phyloP scores from a whole-genome alignment of 768 basidiomycete species.

The Gloeostereum incarnatum region DNA sequence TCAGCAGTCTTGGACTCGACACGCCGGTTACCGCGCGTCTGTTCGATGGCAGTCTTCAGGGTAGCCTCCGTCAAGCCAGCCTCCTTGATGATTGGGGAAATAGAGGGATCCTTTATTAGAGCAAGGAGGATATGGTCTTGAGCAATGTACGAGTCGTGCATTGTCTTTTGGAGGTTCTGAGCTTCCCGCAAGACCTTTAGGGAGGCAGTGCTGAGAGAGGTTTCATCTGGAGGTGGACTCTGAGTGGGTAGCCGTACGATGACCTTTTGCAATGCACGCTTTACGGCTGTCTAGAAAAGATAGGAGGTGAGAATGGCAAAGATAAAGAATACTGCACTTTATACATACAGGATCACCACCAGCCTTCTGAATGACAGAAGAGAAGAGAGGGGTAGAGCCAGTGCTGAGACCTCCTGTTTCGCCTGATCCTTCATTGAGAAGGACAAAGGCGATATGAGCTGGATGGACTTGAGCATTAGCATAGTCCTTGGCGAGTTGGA shows the following conservation, averaged over 20 bases:
- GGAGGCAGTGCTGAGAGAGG: constrained; percentile 46
- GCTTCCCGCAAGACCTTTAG: constrained; percentile 68
- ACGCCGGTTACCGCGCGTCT: constrained; percentile 74
- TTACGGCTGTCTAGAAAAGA: constrained; percentile 39
- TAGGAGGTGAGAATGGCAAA: constrained; percentile 1
- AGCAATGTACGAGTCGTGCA: constrained; percentile 88
- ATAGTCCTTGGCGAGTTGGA: constrained; percentile 80
- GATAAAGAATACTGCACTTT: neutral
- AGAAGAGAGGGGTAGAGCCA: constrained; percentile 51
- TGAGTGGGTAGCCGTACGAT: constrained; percentile 81
- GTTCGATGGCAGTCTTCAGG: constrained; percentile 69
- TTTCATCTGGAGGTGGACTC: constrained; percentile 78
- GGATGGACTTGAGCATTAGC: constrained; percentile 81
- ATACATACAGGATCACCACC: constrained; percentile 75
- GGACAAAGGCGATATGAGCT: constrained; percentile 70
- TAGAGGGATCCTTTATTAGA: constrained; percentile 63
- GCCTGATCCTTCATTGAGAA: constrained; percentile 60
- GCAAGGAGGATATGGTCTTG: constrained; percentile 89
- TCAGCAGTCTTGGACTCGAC: constrained; percentile 85
- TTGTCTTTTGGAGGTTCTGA: constrained; percentile 66
- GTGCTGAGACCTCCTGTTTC: constrained; percentile 24
- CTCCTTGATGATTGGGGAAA: constrained; percentile 68
- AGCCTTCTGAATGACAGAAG: constrained; percentile 69
- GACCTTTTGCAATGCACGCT: constrained; percentile 63
- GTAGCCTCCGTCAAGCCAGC: constrained; percentile 60